Evolutionary conservation across 2,329 filamentous ascomycete species (phyloP), one percentile per base, ranked within the genome.

Genomic region (Rachicladosporium sp.): DNA sequence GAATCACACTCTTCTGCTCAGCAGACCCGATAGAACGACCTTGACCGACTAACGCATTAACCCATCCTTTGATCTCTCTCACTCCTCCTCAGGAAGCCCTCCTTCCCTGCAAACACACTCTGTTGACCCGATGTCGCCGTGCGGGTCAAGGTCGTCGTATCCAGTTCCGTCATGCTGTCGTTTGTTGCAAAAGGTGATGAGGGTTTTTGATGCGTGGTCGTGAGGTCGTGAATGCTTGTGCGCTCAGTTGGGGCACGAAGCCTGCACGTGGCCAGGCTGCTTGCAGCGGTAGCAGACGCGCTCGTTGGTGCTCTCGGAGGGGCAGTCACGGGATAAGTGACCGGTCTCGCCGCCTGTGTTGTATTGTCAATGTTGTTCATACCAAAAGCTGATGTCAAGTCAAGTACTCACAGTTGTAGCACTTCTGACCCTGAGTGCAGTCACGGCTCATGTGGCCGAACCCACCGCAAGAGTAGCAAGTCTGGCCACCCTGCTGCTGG

Each of bases 281-380:
- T 78, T 78, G 74, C 78, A 96, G 74, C 93, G 93, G 78, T 98
- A 98, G 81, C 91, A 98, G 62, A 94, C 87, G 64, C 93, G 89
- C 76, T 96, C 89, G 59, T 77, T 75, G 53, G 79, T 76, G 44
- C 84, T 83, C 69, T 94, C 89, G 62, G 89, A 88, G 55, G 88
- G 82, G 76, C 91, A 98, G 67, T 98, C 91, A 50, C 89, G 83
- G 50, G 84, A 93, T 64, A 95, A 78, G 68, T 96, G 89, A 47
- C 91, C 89, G 54, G 89, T 82, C 71, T 95, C 87, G 54, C 78
- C 78, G 56, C 76, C 74, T 78, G 47, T 30, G 12, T 37, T 29
- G 39, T 19, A 9, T 37, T 36, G 37, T 60, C 49, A 62, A 56
- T 46, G 12, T 43, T 30, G 29, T 37, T 40, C 35, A 21, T 31